Evolutionary conservation across 768 basidiomycete species (phyloP).

Genomic region (Myochromella boudieri): DNA sequence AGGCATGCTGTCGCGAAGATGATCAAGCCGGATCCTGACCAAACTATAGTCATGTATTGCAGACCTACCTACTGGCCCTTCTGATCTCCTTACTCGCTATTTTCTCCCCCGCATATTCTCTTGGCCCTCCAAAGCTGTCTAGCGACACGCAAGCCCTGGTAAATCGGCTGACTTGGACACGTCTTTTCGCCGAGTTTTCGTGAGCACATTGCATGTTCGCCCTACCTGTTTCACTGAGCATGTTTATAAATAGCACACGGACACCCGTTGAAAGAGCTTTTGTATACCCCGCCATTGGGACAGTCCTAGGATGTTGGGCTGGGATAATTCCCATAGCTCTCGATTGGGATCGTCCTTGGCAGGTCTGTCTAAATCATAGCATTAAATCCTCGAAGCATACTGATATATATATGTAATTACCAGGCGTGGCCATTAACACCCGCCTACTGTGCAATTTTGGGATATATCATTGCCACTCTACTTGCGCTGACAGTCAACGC

Average conservation of each 20-base stretch:
- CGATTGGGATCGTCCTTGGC: constrained; percentile 98
- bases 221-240: neutral
- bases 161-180: constrained; percentile 67
- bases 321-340: constrained; percentile 85
- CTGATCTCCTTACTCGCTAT: constrained; percentile 65
- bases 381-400: constrained; percentile 9
- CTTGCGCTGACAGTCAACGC: constrained; percentile 48
- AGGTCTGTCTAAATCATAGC: constrained; percentile 51
- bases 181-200: constrained; percentile 82
- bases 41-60: constrained; percentile 42
- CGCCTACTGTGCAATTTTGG: constrained; percentile 67
- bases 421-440: constrained; percentile 86
- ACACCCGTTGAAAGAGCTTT: constrained; percentile 76
- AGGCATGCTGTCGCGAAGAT: constrained; percentile 18
- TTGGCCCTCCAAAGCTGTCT: constrained; percentile 59
- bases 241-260: constrained; percentile 37
- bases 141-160: constrained; percentile 43
- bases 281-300: constrained; percentile 76
- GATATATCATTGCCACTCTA: constrained; percentile 64
- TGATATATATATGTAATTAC: no score
- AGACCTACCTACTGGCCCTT: constrained; percentile 70
- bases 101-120: constrained; percentile 67
- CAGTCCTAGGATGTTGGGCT: constrained; percentile 74
- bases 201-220: constrained; percentile 39
- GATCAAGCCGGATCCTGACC: constrained; percentile 18